Percentiles rank a stretch among this genome's conserved stretches.
These are phyloP conservation scores for Claviceps humidiphila DNA, from an alignment of 2,329 filamentous ascomycete genomes.

Conservation along the genomic window DNA sequence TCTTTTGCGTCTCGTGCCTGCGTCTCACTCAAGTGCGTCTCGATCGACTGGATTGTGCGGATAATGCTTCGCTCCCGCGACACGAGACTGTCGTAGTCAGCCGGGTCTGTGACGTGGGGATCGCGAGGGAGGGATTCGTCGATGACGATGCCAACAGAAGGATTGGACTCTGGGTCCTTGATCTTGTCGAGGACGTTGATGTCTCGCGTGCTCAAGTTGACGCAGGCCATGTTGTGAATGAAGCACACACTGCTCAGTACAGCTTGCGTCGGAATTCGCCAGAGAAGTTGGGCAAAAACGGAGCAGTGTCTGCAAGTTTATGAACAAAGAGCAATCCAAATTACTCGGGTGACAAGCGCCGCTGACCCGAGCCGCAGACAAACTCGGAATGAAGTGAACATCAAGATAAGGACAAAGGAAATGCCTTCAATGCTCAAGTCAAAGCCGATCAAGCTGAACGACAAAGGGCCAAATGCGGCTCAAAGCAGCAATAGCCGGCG, in stretches of 20 bases:
- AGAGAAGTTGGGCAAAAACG: too few species aligned
- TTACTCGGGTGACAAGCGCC: too few species aligned
- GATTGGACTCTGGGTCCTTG: conserved; percentile 51
- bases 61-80: conserved; percentile 41
- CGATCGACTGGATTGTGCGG: conserved; percentile 38
- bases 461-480: too few species aligned
- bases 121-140: conserved; percentile 43
- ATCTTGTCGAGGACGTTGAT: conserved; percentile 52
- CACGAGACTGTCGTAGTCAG: conserved; percentile 37
- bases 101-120: conserved; percentile 38
- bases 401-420: too few species aligned
- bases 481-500: too few species aligned
- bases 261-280: too few species aligned
- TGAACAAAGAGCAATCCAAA: too few species aligned
- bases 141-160: conserved; percentile 38
- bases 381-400: too few species aligned
- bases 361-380: too few species aligned
- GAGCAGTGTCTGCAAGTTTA: too few species aligned
- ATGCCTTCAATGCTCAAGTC: too few species aligned
- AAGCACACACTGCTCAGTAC: background rate
- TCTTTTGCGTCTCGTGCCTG: conserved; percentile 23
- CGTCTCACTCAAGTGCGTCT: conserved; percentile 36
- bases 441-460: too few species aligned
- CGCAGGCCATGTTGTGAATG: conserved; percentile 25
- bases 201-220: conserved; percentile 42